Evolutionary conservation across 306 rosid species (phyloP), one percentile per base, ranked within the genome.

Genomic region (Comarum palustre): DNA sequence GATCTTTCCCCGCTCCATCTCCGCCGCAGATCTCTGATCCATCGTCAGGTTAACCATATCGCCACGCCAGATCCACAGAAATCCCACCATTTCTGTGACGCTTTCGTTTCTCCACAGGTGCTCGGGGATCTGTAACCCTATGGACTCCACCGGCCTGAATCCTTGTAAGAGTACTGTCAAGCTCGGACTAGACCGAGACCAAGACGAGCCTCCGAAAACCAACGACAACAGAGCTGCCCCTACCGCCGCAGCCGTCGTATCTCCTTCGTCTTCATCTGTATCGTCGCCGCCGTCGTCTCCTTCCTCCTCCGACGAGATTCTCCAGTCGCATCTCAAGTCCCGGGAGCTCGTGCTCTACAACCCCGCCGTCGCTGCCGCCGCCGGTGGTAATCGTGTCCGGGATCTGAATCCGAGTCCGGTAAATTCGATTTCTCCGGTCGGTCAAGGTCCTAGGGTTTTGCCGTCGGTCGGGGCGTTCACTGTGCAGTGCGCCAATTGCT

Each of bases 401-500:
- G 13, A 7, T 9, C 66, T n/a, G 66, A 34, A 17, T 3, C 45
- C 25, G 42, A 62, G 4, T 16, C 66, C 11, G 24, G 16, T 14
- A 13, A 58, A 13, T 4, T 58, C 38, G 8, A 39, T 34, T 54
- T 55, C 75, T n/a, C 80, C 42, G 17, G 58, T 79, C 63, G 3
- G 61, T 27, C 72, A 71, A 73, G 46, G 82, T 76, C 59, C 96
- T 39, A 87, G 86, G 73, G 76, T 75, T 64, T 81, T 91, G 79
- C 99, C 96, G 4, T 79, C 97, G 62, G 84, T 94, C 0, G 96
- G 89, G 71, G 93, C 89, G 24, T 94, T 91, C 82, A 85, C 96
- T 45, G 93, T 94, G 39, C 99, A 94, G 76, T 94, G 99, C 77
- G 97, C 99, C 19, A 72, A 62, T 52, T 94, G 97, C 81, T 88